Conservation (phyloP, 169 alveolate genomes). For the Plasmodium vivax region DNA sequence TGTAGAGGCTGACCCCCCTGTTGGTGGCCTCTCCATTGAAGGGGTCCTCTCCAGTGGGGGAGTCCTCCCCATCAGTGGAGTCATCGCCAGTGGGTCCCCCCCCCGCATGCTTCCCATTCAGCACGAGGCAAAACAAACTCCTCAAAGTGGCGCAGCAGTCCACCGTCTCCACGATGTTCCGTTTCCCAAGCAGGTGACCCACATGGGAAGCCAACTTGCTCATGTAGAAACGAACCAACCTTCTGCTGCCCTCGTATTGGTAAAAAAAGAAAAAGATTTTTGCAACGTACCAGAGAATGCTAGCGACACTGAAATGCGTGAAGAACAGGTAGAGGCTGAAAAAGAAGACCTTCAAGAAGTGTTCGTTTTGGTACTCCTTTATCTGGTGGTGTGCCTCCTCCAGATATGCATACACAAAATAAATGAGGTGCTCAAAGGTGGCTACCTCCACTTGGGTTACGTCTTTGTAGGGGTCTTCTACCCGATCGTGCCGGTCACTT, state of each 20-base stretch:
- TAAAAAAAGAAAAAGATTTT: slow-evolving; percentile 48
- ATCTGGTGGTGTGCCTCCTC: slow-evolving; percentile 55
- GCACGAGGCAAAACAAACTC: slow-evolving; percentile 1
- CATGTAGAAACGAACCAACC: not conserved
- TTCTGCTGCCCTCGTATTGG: not conserved
- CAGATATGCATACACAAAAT: slow-evolving; percentile 24
- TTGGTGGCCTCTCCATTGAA: not conserved
- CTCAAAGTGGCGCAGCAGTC: slow-evolving; percentile 15
- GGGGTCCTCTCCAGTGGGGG: not conserved
- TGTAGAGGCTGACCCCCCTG: not conserved
- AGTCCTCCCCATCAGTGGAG: not conserved
- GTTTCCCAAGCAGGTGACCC: not conserved
- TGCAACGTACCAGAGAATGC: slow-evolving; percentile 43
- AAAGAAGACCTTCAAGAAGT: slow-evolving; percentile 28
- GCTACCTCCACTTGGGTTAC: not conserved
- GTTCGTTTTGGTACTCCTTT: slow-evolving; percentile 36
- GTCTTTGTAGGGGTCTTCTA: not conserved
- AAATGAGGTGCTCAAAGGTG: slow-evolving; percentile 20
- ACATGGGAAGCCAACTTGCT: not conserved
- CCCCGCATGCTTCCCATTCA: not conserved
- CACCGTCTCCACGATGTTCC: slow-evolving; percentile 11
- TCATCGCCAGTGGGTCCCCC: not conserved
- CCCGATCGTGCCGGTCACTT: not conserved
- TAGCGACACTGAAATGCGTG: slow-evolving; percentile 14
- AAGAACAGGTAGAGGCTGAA: slow-evolving; percentile 50